phyloP scores from a whole-genome alignment of 805 yeast species.

The Saturnispora zaruensis region DNA sequence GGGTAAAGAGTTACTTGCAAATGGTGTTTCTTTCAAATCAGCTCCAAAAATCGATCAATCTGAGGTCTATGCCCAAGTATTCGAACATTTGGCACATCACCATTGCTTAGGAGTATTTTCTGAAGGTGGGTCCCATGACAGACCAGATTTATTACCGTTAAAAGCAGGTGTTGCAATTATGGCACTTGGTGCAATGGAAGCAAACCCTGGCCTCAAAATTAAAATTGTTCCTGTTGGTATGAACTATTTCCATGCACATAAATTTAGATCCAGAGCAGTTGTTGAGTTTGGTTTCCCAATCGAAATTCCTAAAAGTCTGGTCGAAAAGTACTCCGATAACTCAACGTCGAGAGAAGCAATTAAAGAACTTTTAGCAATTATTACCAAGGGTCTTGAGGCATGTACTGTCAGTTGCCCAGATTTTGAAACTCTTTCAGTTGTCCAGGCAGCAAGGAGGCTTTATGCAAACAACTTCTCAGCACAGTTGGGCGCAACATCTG shows the following conservation, averaged over 20 bases:
- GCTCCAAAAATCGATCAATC: constrained; percentile 86
- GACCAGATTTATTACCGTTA: constrained; percentile 82
- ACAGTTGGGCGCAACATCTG: constrained; percentile 67
- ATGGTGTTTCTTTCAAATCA: constrained; percentile 52
- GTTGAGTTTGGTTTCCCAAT: constrained; percentile 90
- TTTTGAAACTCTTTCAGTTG: constrained; percentile 79
- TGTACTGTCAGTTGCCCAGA: constrained; percentile 88
- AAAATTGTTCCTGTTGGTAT: constrained; percentile 94
- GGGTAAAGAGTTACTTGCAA: constrained; percentile 33
- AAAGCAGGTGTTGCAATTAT: constrained; percentile 97
- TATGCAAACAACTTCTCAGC: constrained; percentile 70
- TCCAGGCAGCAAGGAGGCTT: constrained; percentile 85
- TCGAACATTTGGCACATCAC: constrained; percentile 71
- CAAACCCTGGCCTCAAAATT: constrained; percentile 66
- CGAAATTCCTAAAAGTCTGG: constrained; percentile 51
- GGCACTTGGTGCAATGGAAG: constrained; percentile 92
- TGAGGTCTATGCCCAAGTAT: constrained; percentile 73
- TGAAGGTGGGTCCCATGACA: constrained; percentile 97
- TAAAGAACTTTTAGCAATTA: constrained; percentile 55
- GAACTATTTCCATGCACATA: constrained; percentile 95
- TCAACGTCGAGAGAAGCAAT: constrained; percentile 68
- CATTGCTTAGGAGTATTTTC: constrained; percentile 91
- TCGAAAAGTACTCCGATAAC: constrained; percentile 49
- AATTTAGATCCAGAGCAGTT: constrained; percentile 90
- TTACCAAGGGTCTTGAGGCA: constrained; percentile 66